Evolutionary conservation across 78 protist species (phyloP).

Genomic region (Polysphondylium violaceum): DNA sequence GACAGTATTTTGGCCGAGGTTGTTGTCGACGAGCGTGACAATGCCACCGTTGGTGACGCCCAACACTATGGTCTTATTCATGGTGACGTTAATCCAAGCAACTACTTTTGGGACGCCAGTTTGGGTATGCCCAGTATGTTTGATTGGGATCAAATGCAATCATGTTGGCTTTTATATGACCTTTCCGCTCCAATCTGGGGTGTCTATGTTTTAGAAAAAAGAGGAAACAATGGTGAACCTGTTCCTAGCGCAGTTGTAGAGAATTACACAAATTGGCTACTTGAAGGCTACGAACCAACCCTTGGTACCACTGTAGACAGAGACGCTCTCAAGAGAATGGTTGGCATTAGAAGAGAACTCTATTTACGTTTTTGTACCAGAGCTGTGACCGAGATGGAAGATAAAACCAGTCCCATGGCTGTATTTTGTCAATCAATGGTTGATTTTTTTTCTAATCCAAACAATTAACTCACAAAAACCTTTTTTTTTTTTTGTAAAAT

Average conservation of each 20-base stretch:
- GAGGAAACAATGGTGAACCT: conserved; percentile 9
- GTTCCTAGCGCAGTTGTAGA: conserved; percentile 27
- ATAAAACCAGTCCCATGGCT: conserved; percentile 49
- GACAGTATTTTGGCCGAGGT: conserved; percentile 35
- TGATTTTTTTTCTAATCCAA: conserved; percentile 3
- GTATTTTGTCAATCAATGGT: conserved; percentile 52
- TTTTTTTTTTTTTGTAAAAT: too few relatives aligned
- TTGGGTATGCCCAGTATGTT: conserved; percentile 32
- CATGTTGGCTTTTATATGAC: conserved; percentile 66
- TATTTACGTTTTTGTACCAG: conserved; percentile 74
- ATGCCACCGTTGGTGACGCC: neutral
- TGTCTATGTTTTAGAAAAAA: conserved; percentile 11
- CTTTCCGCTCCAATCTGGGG: conserved; percentile 79
- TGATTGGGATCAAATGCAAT: conserved; percentile 85
- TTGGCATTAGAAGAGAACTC: conserved; percentile 67
- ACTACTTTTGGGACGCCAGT: conserved; percentile 40
- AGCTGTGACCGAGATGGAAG: conserved; percentile 55
- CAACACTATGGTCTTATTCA: conserved; percentile 63
- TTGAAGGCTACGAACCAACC: conserved; percentile 75
- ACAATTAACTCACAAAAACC: neutral
- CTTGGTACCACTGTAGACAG: conserved; percentile 45
- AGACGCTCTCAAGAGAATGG: conserved; percentile 66
- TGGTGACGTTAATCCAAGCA: conserved; percentile 83
- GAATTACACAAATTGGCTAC: conserved; percentile 37
- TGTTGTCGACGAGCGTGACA: conserved; percentile 20